Base-by-base conservation (phyloP, 768 basidiomycete genomes). In the Boletus sp. region DNA sequence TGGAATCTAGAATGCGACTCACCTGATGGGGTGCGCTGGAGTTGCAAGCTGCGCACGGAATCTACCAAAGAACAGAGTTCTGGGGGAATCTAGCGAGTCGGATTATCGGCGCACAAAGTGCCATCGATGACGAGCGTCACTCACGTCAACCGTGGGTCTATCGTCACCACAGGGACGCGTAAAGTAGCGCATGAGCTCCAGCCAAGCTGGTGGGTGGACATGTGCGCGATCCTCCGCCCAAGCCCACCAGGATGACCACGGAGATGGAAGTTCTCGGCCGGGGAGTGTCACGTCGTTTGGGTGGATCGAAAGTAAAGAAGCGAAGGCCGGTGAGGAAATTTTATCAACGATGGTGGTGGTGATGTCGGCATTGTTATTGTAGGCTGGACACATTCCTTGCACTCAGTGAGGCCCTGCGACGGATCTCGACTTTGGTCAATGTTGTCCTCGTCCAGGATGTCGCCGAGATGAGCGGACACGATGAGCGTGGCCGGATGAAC, bases 241-340 rank as follows among this genome's bases (percentile, higher is more conserved):
- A 21, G 61, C 41, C 72, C 75, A 77, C 76, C 76, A 73, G n/a
- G 63, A 50, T 14, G 61, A 60, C 63, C 69, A 73, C 8, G 54
- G 56, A 11, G 56, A 34, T 10, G 72, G 66, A 11, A 57, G 42
- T 15, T 56, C 50, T 3, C 58, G 57, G 34, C 56, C 65, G 27
- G 53, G 45, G 19, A 62, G 57, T 2, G 66, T 65, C 35, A 73
- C 58, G 53, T 80, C 76, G 62, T 83, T 83, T 27, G 81, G 81
- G 56, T 83, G 81, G 17, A 67, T 68, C 35, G 60, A 61, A n/a
- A 83, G 70, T 21, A 83, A 57, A 2, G 74, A 63, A 6, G 69
- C 61, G 13, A 64, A 40, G 39, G 57, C 23, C 0, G 69, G 66
- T 10, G 68, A 62, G 0, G 67, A 57, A 15, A 70, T 38, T 27